Base-by-base conservation (phyloP, 257 asterid genomes). In the Paraleonurus japonicus region DNA sequence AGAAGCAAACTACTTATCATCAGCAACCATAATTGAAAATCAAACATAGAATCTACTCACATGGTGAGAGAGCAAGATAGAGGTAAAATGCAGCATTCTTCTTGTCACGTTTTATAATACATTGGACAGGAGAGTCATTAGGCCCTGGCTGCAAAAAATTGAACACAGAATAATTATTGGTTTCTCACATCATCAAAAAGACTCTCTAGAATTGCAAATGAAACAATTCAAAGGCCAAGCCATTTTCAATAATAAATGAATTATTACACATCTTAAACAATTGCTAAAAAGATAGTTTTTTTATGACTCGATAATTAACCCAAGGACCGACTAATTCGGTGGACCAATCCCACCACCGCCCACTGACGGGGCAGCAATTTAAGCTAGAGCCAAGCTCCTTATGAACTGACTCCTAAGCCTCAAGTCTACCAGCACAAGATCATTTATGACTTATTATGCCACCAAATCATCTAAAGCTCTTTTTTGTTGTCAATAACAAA, bases 101-200 rank as follows among this genome's bases (percentile, higher is more conserved):
- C 95, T 86, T 91, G 96, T 94, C 96, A 41, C 98, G 98, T 73
- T 81, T 91, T 81, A 94, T 88, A 53, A 94, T 78, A 79, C 98
- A 94, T 61, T 94, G 91, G 79, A 81, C 76, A 0, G 92, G 95
- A 67, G 81, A 10, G 53, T 89, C 96, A 5, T 81, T 79, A 2
- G 96, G 97, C 76, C 97, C 97, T 30, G 96, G 84, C 97, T 94
- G 96, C 85, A 75, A 35, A 70, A 57, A 35, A 63, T 7, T 60
- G 70, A 71, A 22, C 20, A 50, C 11, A 28, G 37, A 62, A 35
- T 15, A 17, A 17, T 20, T 37, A 37, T 10, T 7, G 48, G 33
- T 60, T 48, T 17, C 28, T 41, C 57, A 59, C 67, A 68, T 27
- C 15, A 48, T n/a, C 65, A 7, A 20, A 39, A 15, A 39, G 20